Percentiles rank a stretch among this genome's conserved stretches.
Evolutionary conservation across 192 early-diverging fungal genomes (phyloP).

Genomic region (Coemansia sp.): DNA sequence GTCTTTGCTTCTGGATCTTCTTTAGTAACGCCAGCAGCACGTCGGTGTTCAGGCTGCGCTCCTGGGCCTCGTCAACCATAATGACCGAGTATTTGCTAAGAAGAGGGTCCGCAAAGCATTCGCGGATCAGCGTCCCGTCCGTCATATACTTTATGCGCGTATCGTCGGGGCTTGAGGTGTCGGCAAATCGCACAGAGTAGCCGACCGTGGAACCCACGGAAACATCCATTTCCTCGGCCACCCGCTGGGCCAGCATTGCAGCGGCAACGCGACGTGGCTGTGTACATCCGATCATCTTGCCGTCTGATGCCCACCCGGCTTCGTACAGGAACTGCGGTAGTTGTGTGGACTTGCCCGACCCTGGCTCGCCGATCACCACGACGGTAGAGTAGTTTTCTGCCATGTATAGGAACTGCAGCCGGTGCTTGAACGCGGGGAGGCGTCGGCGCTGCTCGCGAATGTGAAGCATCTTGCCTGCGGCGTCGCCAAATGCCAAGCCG

Average conservation of each 20-base stretch:
- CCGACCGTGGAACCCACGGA: conserved; percentile 93
- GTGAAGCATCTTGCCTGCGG: conserved; percentile 67
- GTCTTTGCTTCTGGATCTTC: conserved; percentile 68
- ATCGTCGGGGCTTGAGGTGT: conserved; percentile 82
- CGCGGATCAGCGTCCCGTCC: conserved; percentile 91
- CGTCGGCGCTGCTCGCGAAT: conserved; percentile 79
- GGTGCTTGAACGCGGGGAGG: conserved; percentile 87
- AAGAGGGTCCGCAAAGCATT: conserved; percentile 84
- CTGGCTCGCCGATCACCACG: conserved; percentile 91
- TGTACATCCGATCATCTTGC: conserved; percentile 91
- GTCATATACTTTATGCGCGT: conserved; percentile 97
- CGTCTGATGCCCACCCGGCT: conserved; percentile 85
- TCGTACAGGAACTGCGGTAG: conserved; percentile 95
- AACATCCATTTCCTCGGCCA: conserved; percentile 91
- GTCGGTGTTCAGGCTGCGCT: conserved; percentile 88
- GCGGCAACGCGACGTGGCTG: conserved; percentile 96
- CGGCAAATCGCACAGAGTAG: conserved; percentile 96
- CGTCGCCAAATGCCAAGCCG: conserved; percentile 48
- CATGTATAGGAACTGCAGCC: conserved; percentile 81
- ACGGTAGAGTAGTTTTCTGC: conserved; percentile 80
- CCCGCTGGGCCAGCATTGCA: conserved; percentile 96
- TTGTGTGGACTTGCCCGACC: conserved; percentile 96
- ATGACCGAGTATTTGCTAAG: conserved; percentile 87
- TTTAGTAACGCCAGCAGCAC: conserved; percentile 91
- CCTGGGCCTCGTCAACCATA: conserved; percentile 96